Percentiles rank a stretch among this genome's conserved stretches.
phyloP scores from a whole-genome alignment of 805 yeast genomes.

The Candida ponderosae region DNA sequence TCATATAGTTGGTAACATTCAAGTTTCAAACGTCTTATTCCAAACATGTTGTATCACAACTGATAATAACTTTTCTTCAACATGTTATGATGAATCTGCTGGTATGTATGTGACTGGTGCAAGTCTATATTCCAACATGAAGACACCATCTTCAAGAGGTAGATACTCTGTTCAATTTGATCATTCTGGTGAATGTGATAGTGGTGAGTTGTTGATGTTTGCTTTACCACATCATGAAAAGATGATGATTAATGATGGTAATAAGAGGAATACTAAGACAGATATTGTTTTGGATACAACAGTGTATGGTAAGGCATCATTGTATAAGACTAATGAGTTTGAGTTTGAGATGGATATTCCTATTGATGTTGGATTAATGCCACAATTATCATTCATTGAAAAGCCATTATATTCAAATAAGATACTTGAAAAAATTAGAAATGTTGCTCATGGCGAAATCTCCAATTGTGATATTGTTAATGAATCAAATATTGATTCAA shows the following conservation, averaged over 20 bases:
- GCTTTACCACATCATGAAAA: constrained; percentile 63
- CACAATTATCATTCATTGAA: constrained; percentile 28
- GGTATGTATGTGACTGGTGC: constrained; percentile 52
- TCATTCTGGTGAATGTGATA: constrained; percentile 36
- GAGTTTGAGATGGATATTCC: constrained; percentile 36
- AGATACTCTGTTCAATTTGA: constrained; percentile 35
- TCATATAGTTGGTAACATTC: constrained; percentile 32
- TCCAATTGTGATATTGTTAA: constrained; percentile 31
- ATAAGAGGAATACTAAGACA: constrained; percentile 17
- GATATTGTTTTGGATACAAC: constrained; percentile 38
- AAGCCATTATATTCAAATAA: constrained; percentile 20
- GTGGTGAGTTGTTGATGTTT: constrained; percentile 40
- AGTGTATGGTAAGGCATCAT: constrained; percentile 39
- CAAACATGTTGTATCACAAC: constrained; percentile 29
- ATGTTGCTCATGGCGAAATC: constrained; percentile 28
- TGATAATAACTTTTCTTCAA: constrained; percentile 29
- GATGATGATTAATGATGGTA: not conserved
- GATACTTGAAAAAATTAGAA: constrained; percentile 21
- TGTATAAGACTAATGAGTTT: constrained; percentile 32
- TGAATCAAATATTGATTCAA: constrained; percentile 60
- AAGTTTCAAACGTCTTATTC: not conserved
- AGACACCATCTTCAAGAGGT: constrained; percentile 20
- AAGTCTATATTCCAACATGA: not conserved
- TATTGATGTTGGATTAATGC: constrained; percentile 36
- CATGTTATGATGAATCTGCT: constrained; percentile 47